These are phyloP conservation scores for Apiotrichum laibachii DNA, from an alignment of 1,284 basidiomycete species.

Conservation along the genomic window DNA sequence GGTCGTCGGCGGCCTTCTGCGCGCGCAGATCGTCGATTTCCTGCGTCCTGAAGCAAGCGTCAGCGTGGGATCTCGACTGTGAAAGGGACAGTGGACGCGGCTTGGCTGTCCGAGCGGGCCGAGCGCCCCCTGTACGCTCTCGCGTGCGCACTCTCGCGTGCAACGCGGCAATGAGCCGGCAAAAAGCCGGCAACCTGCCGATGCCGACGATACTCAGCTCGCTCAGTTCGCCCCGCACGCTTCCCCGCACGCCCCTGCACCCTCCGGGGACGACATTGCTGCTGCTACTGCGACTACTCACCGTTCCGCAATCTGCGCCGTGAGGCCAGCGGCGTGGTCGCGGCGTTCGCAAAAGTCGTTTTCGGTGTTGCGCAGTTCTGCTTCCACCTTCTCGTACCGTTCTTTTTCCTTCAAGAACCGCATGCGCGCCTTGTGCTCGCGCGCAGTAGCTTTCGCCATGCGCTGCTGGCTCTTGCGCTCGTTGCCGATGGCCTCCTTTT, in stretches of 20 bases:
- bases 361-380: constrained; percentile 47
- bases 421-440: constrained; percentile 51
- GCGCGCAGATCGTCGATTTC: constrained; percentile 53
- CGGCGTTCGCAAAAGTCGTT: constrained; percentile 50
- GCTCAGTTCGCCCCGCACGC: too few relatives aligned
- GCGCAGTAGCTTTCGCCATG: constrained; percentile 49
- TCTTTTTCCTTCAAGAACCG: constrained; percentile 52
- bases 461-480: constrained; percentile 50
- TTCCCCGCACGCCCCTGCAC: background rate
- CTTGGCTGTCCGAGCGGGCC: background rate
- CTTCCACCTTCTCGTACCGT: constrained; percentile 49
- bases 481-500: constrained; percentile 45
- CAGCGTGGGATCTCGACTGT: background rate
- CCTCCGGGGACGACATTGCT: background rate
- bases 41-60: constrained; percentile 36
- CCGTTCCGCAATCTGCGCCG: constrained; percentile 44
- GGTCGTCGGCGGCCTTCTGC: constrained; percentile 54
- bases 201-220: too few relatives aligned
- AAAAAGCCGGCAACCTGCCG: too few relatives aligned
- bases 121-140: too few relatives aligned
- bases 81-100: too few relatives aligned
- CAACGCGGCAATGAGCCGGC: too few relatives aligned
- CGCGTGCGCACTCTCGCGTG: too few relatives aligned
- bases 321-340: constrained; percentile 47
- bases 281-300: constrained; percentile 10